Conservation (phyloP, 2,329 filamentous ascomycete genomes). For the Chalaropsis thielavioides region DNA sequence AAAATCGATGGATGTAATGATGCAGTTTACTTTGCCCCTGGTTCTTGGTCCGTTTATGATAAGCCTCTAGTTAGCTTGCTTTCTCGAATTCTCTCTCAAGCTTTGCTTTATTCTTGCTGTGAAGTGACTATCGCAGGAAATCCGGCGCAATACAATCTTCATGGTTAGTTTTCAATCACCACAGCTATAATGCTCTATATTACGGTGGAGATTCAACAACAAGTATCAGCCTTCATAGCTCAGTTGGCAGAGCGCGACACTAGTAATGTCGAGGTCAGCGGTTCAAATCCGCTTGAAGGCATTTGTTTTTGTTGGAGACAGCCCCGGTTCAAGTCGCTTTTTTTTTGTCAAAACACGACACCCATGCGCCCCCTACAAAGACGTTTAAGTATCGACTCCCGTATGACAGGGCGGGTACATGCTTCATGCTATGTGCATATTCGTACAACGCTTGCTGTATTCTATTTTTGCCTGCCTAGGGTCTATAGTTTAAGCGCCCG, state of each 20-base stretch:
- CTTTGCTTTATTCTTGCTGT: no score
- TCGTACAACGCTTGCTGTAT: not conserved
- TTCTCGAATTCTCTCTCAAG: no score
- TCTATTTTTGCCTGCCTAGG: not conserved
- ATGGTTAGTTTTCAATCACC: no score
- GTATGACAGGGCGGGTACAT: not conserved
- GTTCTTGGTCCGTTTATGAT: not conserved
- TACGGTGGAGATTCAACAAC: no score
- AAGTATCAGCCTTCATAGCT: conserved; percentile 9
- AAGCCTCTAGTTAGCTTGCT: not conserved
- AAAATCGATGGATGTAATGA: not conserved
- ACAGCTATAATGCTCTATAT: no score
- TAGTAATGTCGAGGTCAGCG: conserved; percentile 12
- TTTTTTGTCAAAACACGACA: not conserved
- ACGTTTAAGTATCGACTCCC: not conserved
- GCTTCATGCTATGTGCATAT: not conserved
- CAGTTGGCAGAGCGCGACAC: conserved; percentile 13
- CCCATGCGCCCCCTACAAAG: no score
- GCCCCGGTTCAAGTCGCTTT: no score
- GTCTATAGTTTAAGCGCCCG: not conserved
- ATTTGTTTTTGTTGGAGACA: conserved; percentile 13
- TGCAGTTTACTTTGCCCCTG: not conserved
- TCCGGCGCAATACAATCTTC: no score
- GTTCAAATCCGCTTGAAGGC: conserved; percentile 14
- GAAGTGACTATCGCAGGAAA: no score